Percentiles rank a stretch among this genome's conserved stretches.
phyloP scores from a whole-genome alignment of 129 eudicot species.

The Arctium minus region DNA sequence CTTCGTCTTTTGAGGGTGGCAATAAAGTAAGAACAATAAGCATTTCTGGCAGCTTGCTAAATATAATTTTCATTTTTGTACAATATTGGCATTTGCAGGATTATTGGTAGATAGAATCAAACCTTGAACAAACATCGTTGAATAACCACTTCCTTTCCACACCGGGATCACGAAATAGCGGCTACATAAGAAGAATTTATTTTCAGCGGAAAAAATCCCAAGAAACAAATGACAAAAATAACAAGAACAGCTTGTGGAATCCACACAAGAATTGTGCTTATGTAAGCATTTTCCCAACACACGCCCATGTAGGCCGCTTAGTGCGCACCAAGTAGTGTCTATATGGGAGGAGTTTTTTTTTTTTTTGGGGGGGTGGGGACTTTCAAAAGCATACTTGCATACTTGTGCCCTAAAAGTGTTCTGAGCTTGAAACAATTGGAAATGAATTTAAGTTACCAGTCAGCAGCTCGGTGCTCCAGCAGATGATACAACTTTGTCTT shows the following conservation, averaged over 20 bases:
- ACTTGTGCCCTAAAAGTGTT: neutral
- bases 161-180: slow-evolving; percentile 81
- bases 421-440: neutral
- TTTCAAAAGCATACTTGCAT: neutral
- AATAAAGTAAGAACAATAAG: neutral
- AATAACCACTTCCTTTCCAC: slow-evolving; percentile 95
- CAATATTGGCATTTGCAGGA: neutral
- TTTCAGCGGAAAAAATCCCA: neutral
- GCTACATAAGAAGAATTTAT: slow-evolving; percentile 34
- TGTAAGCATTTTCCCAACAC: slow-evolving; percentile 9
- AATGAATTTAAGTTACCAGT: slow-evolving; percentile 45
- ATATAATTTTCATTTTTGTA: neutral
- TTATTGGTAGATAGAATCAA: slow-evolving; percentile 16
- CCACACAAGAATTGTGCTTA: neutral
- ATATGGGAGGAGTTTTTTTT: too few relatives aligned
- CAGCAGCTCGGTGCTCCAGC: slow-evolving; percentile 67
- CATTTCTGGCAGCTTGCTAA: neutral
- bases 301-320: neutral
- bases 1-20: neutral
- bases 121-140: slow-evolving; percentile 96
- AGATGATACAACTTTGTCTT: slow-evolving; percentile 63
- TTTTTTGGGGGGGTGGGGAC: neutral
- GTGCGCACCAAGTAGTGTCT: too few relatives aligned
- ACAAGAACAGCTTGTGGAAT: neutral
- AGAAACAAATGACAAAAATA: neutral